These are phyloP conservation scores for Penicillium desertorum DNA, from an alignment of 495 filamentous ascomycete genomes.

Conservation along the genomic window DNA sequence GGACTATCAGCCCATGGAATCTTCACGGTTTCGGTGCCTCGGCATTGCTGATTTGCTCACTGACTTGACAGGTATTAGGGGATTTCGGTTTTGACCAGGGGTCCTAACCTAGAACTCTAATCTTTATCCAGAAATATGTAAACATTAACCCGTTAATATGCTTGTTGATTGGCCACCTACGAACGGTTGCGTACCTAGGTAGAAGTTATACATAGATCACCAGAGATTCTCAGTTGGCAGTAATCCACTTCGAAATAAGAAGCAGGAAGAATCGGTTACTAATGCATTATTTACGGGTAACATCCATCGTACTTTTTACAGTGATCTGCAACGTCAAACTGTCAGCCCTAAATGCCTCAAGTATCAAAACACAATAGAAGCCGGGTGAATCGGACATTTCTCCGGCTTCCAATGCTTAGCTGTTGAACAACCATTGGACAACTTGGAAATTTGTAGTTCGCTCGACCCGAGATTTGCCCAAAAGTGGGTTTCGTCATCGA, in stretches of 20 bases:
- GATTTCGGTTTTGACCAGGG: not conserved
- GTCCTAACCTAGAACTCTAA: not conserved
- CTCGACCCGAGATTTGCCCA: not conserved
- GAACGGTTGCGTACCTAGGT: not conserved
- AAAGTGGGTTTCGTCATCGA: constrained; percentile 2
- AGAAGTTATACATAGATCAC: not conserved
- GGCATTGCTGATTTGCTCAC: not conserved
- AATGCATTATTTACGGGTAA: not conserved
- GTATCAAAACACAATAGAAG: not conserved
- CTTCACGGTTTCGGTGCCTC: not conserved
- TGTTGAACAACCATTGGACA: not conserved
- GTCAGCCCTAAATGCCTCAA: not conserved
- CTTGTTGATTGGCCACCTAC: not conserved
- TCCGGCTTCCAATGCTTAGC: not conserved
- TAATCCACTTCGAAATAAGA: not conserved
- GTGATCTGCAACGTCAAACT: not conserved
- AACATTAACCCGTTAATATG: not conserved
- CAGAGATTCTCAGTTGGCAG: not conserved
- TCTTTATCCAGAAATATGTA: not conserved
- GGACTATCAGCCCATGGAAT: not conserved
- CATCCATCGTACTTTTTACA: not conserved
- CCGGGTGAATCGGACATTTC: not conserved
- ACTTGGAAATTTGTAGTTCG: not conserved
- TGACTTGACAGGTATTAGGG: not conserved
- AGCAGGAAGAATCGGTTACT: not conserved